Conservation (phyloP, 768 basidiomycete species). For the Antrodiella citrinella region DNA sequence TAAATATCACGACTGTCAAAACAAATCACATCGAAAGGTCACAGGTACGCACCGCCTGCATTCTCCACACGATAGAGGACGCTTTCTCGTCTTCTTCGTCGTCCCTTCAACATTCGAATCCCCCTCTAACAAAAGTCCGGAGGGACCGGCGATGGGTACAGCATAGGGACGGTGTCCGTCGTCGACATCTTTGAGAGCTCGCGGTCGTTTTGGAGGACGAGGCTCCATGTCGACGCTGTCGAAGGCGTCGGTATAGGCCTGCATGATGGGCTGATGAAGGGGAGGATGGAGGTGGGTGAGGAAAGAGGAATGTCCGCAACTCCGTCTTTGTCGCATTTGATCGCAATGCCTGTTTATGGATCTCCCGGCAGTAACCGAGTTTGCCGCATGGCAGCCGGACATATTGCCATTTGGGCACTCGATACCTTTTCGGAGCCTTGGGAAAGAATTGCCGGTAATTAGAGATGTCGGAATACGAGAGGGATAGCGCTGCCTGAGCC, state of each 20-base stretch:
- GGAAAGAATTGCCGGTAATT: no score
- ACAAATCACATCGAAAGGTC: constrained; percentile 4
- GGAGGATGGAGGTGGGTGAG: constrained; percentile 4
- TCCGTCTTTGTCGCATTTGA: constrained; percentile 2
- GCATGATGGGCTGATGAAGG: not conserved
- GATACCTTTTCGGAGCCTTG: no score
- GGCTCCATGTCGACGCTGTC: constrained; percentile 11
- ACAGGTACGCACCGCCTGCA: constrained; percentile 45
- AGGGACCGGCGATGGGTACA: constrained; percentile 12
- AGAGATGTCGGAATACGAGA: no score
- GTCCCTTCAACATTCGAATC: constrained; percentile 15
- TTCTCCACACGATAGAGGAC: constrained; percentile 58
- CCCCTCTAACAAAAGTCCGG: constrained; percentile 15
- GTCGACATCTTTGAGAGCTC: constrained; percentile 13
- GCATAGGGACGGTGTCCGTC: constrained; percentile 12
- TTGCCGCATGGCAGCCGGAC: no score
- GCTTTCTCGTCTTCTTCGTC: constrained; percentile 26
- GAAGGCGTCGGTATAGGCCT: constrained; percentile 9
- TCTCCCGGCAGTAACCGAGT: no score
- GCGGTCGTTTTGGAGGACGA: constrained; percentile 16
- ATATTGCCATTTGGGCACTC: no score
- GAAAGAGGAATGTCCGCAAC: constrained; percentile 4
- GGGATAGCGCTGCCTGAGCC: no score
- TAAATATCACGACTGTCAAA: no score
- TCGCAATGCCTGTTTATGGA: not conserved